A percentile compares a stretch with the other conserved stretches of the same genome.
Conservation (phyloP, 768 basidiomycete genomes). For the Nidularia pulvinata region DNA sequence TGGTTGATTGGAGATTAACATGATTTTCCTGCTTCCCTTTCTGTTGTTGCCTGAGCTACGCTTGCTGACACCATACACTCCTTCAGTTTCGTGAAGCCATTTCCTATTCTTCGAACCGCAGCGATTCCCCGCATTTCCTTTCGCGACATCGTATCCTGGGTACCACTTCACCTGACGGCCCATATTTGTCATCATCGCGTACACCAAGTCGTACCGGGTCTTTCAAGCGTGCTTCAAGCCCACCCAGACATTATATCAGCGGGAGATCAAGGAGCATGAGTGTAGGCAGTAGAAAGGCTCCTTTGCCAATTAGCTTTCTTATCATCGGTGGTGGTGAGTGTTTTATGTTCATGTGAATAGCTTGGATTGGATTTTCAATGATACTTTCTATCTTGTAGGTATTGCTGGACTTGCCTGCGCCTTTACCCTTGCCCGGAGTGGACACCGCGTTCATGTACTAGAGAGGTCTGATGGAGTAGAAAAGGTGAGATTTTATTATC, state of each 20-base stretch:
- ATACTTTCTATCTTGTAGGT: constrained; percentile 17
- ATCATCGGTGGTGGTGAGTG: constrained; percentile 45
- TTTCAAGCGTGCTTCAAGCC: too few species aligned
- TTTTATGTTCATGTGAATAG: not conserved
- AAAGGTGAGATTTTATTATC: constrained; percentile 18
- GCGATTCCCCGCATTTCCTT: not conserved
- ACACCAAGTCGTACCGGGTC: not conserved
- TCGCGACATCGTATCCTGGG: not conserved
- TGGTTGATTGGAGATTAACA: too few species aligned
- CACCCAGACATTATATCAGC: not conserved
- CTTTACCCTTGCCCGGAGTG: constrained; percentile 41
- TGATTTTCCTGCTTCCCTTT: too few species aligned
- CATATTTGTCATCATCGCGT: not conserved
- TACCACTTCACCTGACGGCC: not conserved
- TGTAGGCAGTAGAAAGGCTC: constrained; percentile 15
- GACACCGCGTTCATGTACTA: constrained; percentile 50
- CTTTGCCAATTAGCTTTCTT: constrained; percentile 34
- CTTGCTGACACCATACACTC: too few species aligned
- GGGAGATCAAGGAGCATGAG: constrained; percentile 3
- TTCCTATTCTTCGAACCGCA: not conserved
- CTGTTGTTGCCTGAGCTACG: too few species aligned
- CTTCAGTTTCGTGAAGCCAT: too few species aligned
- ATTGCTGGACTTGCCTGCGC: constrained; percentile 50
- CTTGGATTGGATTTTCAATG: too few species aligned
- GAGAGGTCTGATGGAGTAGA: constrained; percentile 32